These are phyloP conservation scores for Akebia trifoliata DNA, from an alignment of 164 flowering plant genomes.

Conservation along the genomic window DNA sequence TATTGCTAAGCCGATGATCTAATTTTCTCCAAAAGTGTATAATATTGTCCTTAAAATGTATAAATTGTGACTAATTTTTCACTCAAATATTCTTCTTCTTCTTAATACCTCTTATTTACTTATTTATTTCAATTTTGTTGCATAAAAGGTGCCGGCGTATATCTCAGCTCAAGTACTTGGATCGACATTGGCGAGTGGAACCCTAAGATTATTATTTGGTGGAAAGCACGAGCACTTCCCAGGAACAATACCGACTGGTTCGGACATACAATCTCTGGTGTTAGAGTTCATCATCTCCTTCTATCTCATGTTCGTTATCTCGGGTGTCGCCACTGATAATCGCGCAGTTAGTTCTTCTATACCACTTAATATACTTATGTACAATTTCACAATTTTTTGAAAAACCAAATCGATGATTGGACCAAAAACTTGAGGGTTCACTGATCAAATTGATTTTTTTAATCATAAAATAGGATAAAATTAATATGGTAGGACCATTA, in stretches of 20 bases:
- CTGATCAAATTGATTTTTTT: background rate
- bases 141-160: constrained; percentile 69
- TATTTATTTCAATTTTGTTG: background rate
- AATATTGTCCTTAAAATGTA: too few species aligned
- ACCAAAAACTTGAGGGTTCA: too few species aligned
- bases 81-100: background rate
- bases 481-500: too few species aligned
- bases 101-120: too few species aligned
- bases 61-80: background rate
- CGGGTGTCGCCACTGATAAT: constrained; percentile 71
- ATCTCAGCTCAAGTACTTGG: constrained; percentile 48
- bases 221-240: constrained; percentile 32
- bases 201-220: constrained; percentile 43
- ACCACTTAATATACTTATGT: too few species aligned
- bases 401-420: too few species aligned
- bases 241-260: constrained; percentile 50
- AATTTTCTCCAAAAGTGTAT: too few species aligned
- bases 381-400: background rate
- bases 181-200: constrained; percentile 56
- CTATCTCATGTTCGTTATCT: constrained; percentile 73
- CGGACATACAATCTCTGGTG: constrained; percentile 48
- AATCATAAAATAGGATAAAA: background rate
- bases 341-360: constrained; percentile 50
- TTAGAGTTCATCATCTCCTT: constrained; percentile 66
- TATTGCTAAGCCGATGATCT: too few species aligned